A percentile compares a stretch with the other conserved stretches of the same genome.
These are phyloP conservation scores for Helianthus annuus DNA, from an alignment of 129 eudicot genomes.

Conservation along the genomic window HanXRQr2.0-SUNRISE NC_035441.2:178665647-178666146, in stretches of 20 bases:
- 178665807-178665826: constrained; percentile 9
- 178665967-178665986: constrained; percentile 33
- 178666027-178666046: constrained; percentile 36
- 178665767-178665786: neutral
- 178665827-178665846: constrained; percentile 19
- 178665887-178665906: constrained; percentile 34
- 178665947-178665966: constrained; percentile 39
- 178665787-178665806: constrained; percentile 6
- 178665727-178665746: neutral
- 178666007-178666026: constrained; percentile 33
- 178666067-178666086: constrained; percentile 40
- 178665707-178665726: neutral
- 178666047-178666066: constrained; percentile 33
- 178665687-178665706: neutral
- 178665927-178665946: constrained; percentile 34
- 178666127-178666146: constrained; percentile 38
- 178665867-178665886: constrained; percentile 38
- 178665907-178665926: constrained; percentile 37
- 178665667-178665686: neutral
- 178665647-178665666: too few species aligned
- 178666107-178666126: constrained; percentile 39
- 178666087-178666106: constrained; percentile 38
- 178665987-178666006: constrained; percentile 31
- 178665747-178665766: neutral
- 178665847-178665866: constrained; percentile 28